phyloP scores from a whole-genome alignment of 2,329 filamentous ascomycete species.

The Talaromyces sp. region DNA sequence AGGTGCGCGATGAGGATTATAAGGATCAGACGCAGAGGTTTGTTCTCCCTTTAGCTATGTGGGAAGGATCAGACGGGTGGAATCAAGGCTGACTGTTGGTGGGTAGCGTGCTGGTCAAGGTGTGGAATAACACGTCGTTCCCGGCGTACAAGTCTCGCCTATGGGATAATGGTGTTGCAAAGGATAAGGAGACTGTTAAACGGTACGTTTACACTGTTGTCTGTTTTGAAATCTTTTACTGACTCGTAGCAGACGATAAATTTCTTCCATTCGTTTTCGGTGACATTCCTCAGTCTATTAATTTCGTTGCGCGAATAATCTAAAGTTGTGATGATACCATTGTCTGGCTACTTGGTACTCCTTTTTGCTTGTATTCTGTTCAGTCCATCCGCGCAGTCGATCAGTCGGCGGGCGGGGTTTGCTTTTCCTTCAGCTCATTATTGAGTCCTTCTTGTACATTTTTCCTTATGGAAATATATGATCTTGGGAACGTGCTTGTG shows the following conservation, averaged over 20 bases:
- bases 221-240: not conserved
- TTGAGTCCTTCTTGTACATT: not conserved
- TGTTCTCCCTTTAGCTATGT: not conserved
- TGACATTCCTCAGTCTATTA: not conserved
- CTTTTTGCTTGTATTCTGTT: not conserved
- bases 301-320: not conserved
- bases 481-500: not conserved
- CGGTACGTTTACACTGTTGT: constrained; percentile 4
- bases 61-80: not conserved
- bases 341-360: not conserved
- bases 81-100: constrained; percentile 3
- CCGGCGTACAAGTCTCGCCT: constrained; percentile 46
- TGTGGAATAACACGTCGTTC: constrained; percentile 48
- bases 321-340: not conserved
- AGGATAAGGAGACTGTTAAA: constrained; percentile 6
- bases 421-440: not conserved
- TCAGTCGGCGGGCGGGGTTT: not conserved
- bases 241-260: not conserved
- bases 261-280: not conserved
- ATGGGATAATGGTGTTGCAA: constrained; percentile 28
- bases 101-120: constrained; percentile 45
- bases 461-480: not conserved
- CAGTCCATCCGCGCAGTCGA: not conserved
- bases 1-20: constrained; percentile 56
- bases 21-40: constrained; percentile 58